Evolutionary conservation across 2,329 filamentous ascomycete genomes (phyloP), one percentile per base, ranked within the genome.

Genomic region (Fusarium sp.): DNA sequence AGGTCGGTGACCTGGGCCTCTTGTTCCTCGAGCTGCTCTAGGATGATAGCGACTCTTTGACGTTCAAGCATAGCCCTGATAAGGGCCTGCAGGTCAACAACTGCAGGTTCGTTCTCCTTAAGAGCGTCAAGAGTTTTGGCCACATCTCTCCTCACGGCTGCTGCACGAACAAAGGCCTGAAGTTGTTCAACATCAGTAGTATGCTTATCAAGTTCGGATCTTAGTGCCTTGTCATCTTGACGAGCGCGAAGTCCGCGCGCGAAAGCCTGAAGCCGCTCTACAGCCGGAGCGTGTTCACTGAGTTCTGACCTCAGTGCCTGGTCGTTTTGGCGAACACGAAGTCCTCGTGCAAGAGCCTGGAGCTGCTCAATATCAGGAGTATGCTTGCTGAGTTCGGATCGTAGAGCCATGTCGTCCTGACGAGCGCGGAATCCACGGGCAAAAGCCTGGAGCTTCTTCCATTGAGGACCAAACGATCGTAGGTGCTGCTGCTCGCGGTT

Each of bases 21-120:
- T 71, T 92, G 83, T 43, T 81, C 81, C 54, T 88, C 82, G 20
- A 96, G 83, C 5, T 84, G 82, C 43, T 86, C 79, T 33, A 83
- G 79, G 22, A 88, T 83, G 13, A 77, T 77, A 10, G 81, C 79
- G 30, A 89, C 73, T 17, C 80, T 81, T 51, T 80, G 80, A 52
- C 89, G 84, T 65, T 85, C 79, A 33, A 90, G 79, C 84, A 89
- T 88, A 45, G 88, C 90, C 61, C 90, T 84, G 51, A 87, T 82
- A 13, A 82, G 78, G 7, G 86, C 84, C 76, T 93, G 89, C 6
- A 92, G 76, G 9, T 83, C 79, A 10, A 84, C 65, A 45, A 88
- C 77, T 22, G 79, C 79, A 1, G 78, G 61, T 68, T 86, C 83
- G 51, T 84, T 79, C 35, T 79, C 78, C 6, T 79, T 76, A 14